Conservation (phyloP, 2,329 filamentous ascomycete genomes). For the Lachnum nothofagi region DNA sequence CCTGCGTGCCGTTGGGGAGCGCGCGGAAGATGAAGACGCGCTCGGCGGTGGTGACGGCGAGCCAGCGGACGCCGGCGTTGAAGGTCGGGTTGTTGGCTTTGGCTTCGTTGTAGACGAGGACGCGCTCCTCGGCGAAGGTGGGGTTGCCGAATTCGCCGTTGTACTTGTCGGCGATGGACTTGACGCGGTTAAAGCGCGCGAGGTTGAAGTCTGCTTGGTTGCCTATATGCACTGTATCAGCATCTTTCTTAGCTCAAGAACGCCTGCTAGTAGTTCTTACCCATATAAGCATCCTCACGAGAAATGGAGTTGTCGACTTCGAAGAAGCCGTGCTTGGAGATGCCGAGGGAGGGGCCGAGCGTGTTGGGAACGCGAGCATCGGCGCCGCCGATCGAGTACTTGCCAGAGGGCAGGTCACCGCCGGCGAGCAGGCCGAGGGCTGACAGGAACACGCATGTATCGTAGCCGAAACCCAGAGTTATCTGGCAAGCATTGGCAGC, state of each 20-base stretch:
- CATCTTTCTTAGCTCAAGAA: too few relatives aligned
- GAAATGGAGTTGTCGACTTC: constrained; percentile 3
- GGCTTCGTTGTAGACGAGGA: background rate
- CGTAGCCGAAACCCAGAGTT: background rate
- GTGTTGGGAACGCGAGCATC: constrained; percentile 7
- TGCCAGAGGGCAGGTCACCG: constrained; percentile 3
- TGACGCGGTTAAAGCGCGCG: constrained; percentile 1
- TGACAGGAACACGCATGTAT: background rate
- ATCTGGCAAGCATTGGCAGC: constrained; percentile 4
- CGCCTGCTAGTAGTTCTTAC: constrained; percentile 3
- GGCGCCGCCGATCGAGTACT: constrained; percentile 3
- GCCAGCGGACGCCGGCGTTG: background rate
- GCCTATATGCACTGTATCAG: too few relatives aligned
- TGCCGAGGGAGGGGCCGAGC: constrained; percentile 2
- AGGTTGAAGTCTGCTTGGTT: constrained; percentile 6
- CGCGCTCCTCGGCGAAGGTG: background rate
- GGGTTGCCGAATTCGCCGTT: background rate
- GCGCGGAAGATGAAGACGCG: constrained; percentile 2
- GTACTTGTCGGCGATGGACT: background rate
- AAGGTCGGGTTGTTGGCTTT: constrained; percentile 5
- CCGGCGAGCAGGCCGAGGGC: constrained; percentile 5
- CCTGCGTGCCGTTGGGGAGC: constrained; percentile 4
- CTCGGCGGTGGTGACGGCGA: background rate
- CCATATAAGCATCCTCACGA: constrained; percentile 5
- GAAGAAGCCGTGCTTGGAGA: constrained; percentile 2